Evolutionary conservation across 805 yeast species (phyloP).

Genomic region (Tanozyma kutaoensis): DNA sequence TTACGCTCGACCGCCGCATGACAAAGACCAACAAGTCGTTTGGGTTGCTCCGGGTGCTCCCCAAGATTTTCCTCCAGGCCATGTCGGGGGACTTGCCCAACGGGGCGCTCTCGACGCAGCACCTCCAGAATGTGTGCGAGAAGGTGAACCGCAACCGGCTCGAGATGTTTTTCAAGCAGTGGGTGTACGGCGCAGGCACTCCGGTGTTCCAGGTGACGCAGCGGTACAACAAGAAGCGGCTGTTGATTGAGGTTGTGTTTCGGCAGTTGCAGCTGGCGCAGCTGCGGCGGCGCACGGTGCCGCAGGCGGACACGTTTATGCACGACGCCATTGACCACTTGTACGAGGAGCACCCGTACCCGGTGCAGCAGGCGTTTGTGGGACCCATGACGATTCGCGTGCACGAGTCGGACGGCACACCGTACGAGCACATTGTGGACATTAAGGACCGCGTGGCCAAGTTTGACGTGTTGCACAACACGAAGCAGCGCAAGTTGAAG

Average conservation of each 20-base stretch:
- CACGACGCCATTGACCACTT: slow-evolving; percentile 34
- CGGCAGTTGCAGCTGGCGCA: slow-evolving; percentile 67
- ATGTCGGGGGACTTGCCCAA: slow-evolving; percentile 87
- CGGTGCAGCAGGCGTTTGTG: slow-evolving; percentile 44
- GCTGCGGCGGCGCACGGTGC: slow-evolving; percentile 29
- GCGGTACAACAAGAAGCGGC: slow-evolving; percentile 83
- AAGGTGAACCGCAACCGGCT: slow-evolving; percentile 80
- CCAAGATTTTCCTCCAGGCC: slow-evolving; percentile 83
- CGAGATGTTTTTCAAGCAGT: slow-evolving; percentile 77
- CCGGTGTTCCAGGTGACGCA: slow-evolving; percentile 87
- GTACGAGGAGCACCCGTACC: slow-evolving; percentile 26
- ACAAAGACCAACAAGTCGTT: slow-evolving; percentile 91
- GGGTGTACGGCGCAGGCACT: slow-evolving; percentile 84
- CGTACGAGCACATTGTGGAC: slow-evolving; percentile 94
- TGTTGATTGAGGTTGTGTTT: slow-evolving; percentile 89
- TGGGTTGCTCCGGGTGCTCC: slow-evolving; percentile 83
- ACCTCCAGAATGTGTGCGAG: slow-evolving; percentile 90
- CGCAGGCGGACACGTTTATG: slow-evolving; percentile 28
- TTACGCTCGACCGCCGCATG: slow-evolving; percentile 81
- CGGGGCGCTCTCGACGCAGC: slow-evolving; percentile 65
- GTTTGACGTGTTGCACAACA: slow-evolving; percentile 88
- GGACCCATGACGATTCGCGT: slow-evolving; percentile 97
- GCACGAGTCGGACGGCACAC: slow-evolving; percentile 97
- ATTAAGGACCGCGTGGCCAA: slow-evolving; percentile 75
- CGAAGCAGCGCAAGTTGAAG: slow-evolving; percentile 76